Evolutionary conservation across 139 green algal genomes (phyloP).

Genomic region (Chlorella ohadii): DNA sequence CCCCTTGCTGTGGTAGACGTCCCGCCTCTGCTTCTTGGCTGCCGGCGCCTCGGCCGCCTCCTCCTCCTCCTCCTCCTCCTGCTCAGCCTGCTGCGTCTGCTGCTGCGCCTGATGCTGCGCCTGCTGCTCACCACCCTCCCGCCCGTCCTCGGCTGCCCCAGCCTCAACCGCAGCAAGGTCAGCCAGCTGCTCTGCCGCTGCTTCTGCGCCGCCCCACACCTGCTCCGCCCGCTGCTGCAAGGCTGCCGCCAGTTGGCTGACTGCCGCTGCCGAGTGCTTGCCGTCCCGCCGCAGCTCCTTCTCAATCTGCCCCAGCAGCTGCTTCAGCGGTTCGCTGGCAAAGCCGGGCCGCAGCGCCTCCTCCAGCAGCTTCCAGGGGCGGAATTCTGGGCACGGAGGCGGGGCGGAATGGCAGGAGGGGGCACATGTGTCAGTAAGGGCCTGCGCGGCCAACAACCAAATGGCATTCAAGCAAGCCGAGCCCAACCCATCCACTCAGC

Average conservation of each 20-base stretch:
- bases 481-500: no score
- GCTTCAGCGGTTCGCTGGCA: background rate
- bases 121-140: background rate
- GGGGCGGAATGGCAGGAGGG: background rate
- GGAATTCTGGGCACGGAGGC: background rate
- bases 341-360: constrained; percentile 8
- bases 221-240: background rate
- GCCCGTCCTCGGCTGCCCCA: background rate
- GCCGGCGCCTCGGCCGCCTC: background rate
- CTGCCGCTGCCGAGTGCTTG: background rate
- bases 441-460: background rate
- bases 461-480: background rate
- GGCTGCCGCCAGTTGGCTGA: background rate
- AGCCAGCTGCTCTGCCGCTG: background rate
- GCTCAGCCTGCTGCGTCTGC: background rate
- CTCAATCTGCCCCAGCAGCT: background rate
- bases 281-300: background rate
- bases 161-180: background rate
- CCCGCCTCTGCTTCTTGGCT: constrained; percentile 8
- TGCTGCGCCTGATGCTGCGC: background rate
- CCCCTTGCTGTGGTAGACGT: constrained; percentile 22
- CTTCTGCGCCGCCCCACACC: background rate
- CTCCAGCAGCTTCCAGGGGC: constrained; percentile 15
- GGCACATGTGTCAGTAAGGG: no score
- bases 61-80: background rate